Percentiles rank a stretch among this genome's conserved stretches.
These are phyloP conservation scores for Trichophyton verrucosum DNA, from an alignment of 2,329 filamentous ascomycete species.

Conservation along the genomic window DNA sequence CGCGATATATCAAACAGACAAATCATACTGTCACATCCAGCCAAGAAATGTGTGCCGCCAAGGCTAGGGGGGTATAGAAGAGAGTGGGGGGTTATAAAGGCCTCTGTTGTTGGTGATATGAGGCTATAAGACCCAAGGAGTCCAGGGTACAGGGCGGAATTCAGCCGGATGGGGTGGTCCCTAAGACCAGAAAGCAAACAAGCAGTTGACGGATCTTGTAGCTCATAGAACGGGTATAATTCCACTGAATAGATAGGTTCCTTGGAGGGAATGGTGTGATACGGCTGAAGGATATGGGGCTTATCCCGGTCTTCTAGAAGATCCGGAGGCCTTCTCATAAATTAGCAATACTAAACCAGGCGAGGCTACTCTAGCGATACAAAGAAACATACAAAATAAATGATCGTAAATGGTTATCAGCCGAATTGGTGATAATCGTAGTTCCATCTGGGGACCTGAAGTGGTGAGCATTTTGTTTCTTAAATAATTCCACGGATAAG, in stretches of 20 bases:
- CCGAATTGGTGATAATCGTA: slow-evolving; percentile 42
- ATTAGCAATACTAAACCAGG: neutral
- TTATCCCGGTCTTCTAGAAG: slow-evolving; percentile 31
- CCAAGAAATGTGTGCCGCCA: slow-evolving; percentile 42
- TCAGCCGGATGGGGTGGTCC: slow-evolving; percentile 45
- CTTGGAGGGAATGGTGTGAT: slow-evolving; percentile 34
- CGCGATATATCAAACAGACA: slow-evolving; percentile 45
- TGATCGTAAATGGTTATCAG: slow-evolving; percentile 39
- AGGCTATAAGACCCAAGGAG: slow-evolving; percentile 43
- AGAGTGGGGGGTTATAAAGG: slow-evolving; percentile 42
- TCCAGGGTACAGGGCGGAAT: slow-evolving; percentile 41
- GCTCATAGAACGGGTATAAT: slow-evolving; percentile 43
- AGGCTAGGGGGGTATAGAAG: slow-evolving; percentile 39
- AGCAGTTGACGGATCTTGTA: slow-evolving; percentile 38
- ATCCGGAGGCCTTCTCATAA: slow-evolving; percentile 32
- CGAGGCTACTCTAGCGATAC: neutral
- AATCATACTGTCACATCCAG: slow-evolving; percentile 43
- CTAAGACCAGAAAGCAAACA: slow-evolving; percentile 41
- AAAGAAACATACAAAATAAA: slow-evolving; percentile 38
- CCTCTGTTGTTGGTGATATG: slow-evolving; percentile 44
- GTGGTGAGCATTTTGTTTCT: slow-evolving; percentile 6
- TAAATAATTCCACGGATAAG: neutral
- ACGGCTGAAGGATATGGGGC: slow-evolving; percentile 32
- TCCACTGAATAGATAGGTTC: slow-evolving; percentile 44
- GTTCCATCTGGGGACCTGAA: slow-evolving; percentile 45